Evolutionary conservation across 2,329 filamentous ascomycete species (phyloP), one percentile per base, ranked within the genome.

Genomic region (Diaporthe vexans): DNA sequence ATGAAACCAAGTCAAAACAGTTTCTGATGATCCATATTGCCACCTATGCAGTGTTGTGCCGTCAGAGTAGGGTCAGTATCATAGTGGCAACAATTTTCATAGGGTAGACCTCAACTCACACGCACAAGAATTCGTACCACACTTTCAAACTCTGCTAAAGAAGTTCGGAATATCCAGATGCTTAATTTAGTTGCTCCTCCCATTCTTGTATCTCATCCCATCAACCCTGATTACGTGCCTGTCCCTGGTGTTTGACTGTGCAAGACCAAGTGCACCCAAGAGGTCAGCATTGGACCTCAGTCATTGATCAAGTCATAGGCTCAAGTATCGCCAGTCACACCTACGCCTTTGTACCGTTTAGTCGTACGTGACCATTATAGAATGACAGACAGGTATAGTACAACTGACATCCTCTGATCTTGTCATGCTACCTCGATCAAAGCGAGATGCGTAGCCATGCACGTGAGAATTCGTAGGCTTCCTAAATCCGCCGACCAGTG

Each of bases 11-110:
- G 7, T 33, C 24, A 21, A 0, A 15, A 21, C 8, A 1, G 10
- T 0, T 7, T 10, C 0, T 13, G 2, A 10, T 5, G n/a, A 19
- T 15, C 4, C 9, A 24, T 3, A 11, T 26, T 26, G 35, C 3
- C 11, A 11, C 13, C 3, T 5, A 17, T 19, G 17, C 15, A 15
- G 5, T 9, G 6, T 24, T 37, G 4, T 58, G 33, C 13, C 9
- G 0, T 37, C 13, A 4, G 21, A n/a, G 29, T 11, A 21, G 5
- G 10, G 4, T 24, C n/a, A 52, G 4, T 52, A 1, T 15, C n/a
- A 52, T 13, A 52, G 13, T 21, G 10, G 8, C 19, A 7, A 43
- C 17, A 15, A 17, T 7, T 43, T 43, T 43, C 15, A 43, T 0
- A 19, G 1, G 4, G 17, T 4, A 43, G 40, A 19, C 4, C 15